Base-by-base conservation (phyloP, 352 stramenopile species). In the Globisporangium paroecandrum region DNA sequence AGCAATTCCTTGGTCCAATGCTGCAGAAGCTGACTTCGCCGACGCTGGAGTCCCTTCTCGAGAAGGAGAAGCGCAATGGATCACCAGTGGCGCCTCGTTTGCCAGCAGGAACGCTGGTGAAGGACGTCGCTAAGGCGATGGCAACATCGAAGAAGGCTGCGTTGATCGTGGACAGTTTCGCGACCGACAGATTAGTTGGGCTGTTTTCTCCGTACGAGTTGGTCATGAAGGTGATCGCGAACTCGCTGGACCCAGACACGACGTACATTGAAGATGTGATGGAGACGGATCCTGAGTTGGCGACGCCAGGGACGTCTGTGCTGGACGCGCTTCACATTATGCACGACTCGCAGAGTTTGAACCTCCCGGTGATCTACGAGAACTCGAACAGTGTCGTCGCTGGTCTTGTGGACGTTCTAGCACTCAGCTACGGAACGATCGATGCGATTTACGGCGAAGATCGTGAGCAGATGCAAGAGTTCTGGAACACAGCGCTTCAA, bases 191-290 rank as follows among this genome's bases (percentile, higher is more conserved):
- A 56, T 73, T 99, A 9, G 84, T 98, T 27, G 97, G 97, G 46
- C 89, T 99, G 41, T 98, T 99, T 69, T 98, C 96, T 15, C 97
- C 98, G 32, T 98, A 98, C 69, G 97, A 99, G 73, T 83, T 99
- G 71, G 96, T 99, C 72, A 93, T 94, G 55, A 90, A 98, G 58
- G 97, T 98, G 43, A 91, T 99, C 69, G 93, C 96, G 0, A 98
- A 94, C 72, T 87, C 87, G n/a, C 71, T 98, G 18, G 85, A 97
- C 57, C 82, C 97, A 18, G 77, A 94, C 43, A 83, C 78, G 4
- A 99, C 96, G 41, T 79, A 81, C 51, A 84, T 99, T 10, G 89
- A 89, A 59, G 82, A 93, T 63, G 96, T 99, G 2, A 97, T 97
- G 89, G 73, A 90, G 34, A 89, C 75, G n/a, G 89, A 97, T 68